Conservation (phyloP, 306 rosid genomes). For the Prunus mongolica region DNA sequence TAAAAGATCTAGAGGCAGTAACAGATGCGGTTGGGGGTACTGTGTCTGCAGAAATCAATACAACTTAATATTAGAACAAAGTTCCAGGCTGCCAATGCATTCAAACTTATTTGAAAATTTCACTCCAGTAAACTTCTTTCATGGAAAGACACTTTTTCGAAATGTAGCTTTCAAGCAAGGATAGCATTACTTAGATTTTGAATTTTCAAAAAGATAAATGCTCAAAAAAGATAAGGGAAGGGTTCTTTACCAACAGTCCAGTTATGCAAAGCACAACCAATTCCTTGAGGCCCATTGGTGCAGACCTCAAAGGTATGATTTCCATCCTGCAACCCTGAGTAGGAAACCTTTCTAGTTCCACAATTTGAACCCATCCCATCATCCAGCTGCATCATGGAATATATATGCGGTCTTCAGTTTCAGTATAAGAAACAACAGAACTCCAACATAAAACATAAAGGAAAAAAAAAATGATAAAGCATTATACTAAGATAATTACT, state of each 20-base stretch:
- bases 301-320: slow-evolving; percentile 72
- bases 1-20: slow-evolving; percentile 53
- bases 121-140: background rate
- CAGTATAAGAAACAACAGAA: background rate
- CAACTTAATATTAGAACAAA: background rate
- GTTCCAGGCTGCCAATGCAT: background rate
- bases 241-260: slow-evolving; percentile 79
- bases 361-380: slow-evolving; percentile 48
- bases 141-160: background rate
- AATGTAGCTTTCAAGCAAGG: background rate
- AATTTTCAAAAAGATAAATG: background rate
- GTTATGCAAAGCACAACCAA: slow-evolving; percentile 57
- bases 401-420: background rate
- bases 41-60: slow-evolving; percentile 58
- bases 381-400: slow-evolving; percentile 60
- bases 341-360: slow-evolving; percentile 39
- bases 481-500: background rate
- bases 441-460: background rate
- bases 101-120: background rate
- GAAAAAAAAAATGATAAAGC: background rate
- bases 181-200: background rate
- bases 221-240: slow-evolving; percentile 24
- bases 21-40: slow-evolving; percentile 79
- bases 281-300: slow-evolving; percentile 42
- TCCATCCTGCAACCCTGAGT: slow-evolving; percentile 68